Base-by-base conservation (phyloP, 1,284 basidiomycete genomes). In the Peniophora sp. region DNA sequence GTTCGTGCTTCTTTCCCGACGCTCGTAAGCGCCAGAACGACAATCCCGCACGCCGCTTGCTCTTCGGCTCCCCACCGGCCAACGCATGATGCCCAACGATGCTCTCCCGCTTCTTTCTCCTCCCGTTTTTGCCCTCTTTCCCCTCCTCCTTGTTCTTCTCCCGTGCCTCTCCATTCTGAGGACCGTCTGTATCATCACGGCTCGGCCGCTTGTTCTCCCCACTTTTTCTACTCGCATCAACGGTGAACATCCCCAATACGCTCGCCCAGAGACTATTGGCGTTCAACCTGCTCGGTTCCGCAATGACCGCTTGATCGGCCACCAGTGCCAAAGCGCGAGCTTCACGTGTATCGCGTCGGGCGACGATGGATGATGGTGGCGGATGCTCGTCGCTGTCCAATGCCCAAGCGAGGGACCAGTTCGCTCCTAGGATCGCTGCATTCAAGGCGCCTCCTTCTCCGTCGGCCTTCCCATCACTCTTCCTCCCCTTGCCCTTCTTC, bases 341-440 rank as follows among this genome's bases (percentile, higher is more conserved):
- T 66, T 92, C 88, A 39, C 73, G 71, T 2, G 87, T 90, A 59
- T 92, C 89, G 47, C 87, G 68, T 51, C 89, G 70, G 27, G 86
- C 81, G 27, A 86, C 85, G 57, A 92, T 88, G 54, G 87, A 89
- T 58, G 85, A 88, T 3, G 90, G 83, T 8, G 89, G 89, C 5
- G 89, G 89, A 24, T 72, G 71, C 64, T 92, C 89, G 48, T 81
- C 73, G n/a, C 68, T 74, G 56, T 87, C 83, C 51, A 90, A 63
- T 18, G 80, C 83, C 88, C 84, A 92, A 15, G 83, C 80, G 81
- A 84, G 88, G 46, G 70, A 74, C 83, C 79, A 85, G 55, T 72
- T 74, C 20, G 72, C 77, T 5, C 37, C 37, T 5, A 41, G 37
- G 5, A 41, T 41, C 32, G 73, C 70, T 5, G 72, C 68, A 5